Conservation (phyloP, 352 stramenopile genomes). For the Lagenidium giganteum region DNA sequence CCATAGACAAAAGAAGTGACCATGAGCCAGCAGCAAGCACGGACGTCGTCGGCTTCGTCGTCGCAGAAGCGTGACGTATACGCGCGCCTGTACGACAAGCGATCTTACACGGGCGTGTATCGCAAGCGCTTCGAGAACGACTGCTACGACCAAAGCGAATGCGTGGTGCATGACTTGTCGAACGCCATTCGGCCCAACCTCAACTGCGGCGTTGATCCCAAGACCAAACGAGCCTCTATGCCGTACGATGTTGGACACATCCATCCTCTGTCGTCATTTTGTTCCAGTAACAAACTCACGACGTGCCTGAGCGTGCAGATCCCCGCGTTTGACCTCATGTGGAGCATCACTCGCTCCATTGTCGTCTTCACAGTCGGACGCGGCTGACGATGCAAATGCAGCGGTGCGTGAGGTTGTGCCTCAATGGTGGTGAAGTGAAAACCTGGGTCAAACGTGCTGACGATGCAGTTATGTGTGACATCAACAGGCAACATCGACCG, state of each 20-base stretch:
- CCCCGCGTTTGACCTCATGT: constrained; percentile 5
- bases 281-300: background rate
- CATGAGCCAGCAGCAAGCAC: too few relatives aligned
- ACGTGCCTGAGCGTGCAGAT: background rate
- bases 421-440: too few relatives aligned
- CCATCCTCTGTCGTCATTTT: constrained; percentile 3
- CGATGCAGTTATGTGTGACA: too few relatives aligned
- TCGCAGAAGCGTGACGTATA: constrained; percentile 51
- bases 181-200: constrained; percentile 52
- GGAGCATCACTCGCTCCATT: too few relatives aligned
- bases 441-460: too few relatives aligned
- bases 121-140: constrained; percentile 55
- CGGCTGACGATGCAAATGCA: too few relatives aligned
- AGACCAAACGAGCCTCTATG: constrained; percentile 35
- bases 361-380: too few relatives aligned
- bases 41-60: too few relatives aligned
- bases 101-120: constrained; percentile 65
- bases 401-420: background rate
- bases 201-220: constrained; percentile 39
- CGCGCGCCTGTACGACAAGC: constrained; percentile 44
- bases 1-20: too few relatives aligned
- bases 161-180: constrained; percentile 44
- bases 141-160: constrained; percentile 39
- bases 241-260: too few relatives aligned
- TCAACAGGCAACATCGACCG: too few relatives aligned